phyloP scores from a whole-genome alignment of 2,329 filamentous ascomycete genomes.

The Chaetothyriales sp. region DNA sequence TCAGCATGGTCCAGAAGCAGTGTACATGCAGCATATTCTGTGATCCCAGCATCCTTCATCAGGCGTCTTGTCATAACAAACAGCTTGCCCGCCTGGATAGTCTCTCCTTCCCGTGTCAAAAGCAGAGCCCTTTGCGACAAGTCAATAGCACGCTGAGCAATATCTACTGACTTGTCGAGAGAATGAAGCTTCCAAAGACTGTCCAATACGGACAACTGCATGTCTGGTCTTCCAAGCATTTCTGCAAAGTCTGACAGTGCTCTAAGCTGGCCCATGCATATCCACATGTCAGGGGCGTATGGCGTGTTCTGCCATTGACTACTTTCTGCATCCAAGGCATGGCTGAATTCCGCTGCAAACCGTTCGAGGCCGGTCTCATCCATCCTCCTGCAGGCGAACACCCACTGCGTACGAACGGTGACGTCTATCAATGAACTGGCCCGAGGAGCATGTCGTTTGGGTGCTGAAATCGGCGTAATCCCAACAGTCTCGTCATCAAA shows the following conservation, averaged over 20 bases:
- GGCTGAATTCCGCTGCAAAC: background rate
- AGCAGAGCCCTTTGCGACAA: background rate
- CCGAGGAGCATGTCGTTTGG: background rate
- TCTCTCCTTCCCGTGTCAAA: background rate
- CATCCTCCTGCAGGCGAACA: background rate
- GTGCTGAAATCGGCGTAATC: background rate
- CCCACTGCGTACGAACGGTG: background rate
- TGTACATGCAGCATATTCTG: constrained; percentile 34
- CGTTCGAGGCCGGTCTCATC: background rate
- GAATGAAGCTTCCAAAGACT: background rate
- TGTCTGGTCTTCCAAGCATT: background rate
- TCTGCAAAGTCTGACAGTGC: background rate
- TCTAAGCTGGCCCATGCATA: background rate
- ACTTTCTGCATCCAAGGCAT: background rate
- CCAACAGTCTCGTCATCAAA: background rate
- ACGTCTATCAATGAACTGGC: background rate
- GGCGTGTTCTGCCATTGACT: background rate
- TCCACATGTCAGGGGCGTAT: background rate
- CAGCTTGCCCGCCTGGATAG: background rate
- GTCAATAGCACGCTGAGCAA: background rate
- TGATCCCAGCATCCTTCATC: constrained; percentile 25
- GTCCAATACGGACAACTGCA: background rate
- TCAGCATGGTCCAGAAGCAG: constrained; percentile 59
- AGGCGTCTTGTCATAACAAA: background rate
- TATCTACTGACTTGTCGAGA: background rate